Evolutionary conservation across 805 yeast species (phyloP).

Genomic region (Candida parachauliodes): DNA sequence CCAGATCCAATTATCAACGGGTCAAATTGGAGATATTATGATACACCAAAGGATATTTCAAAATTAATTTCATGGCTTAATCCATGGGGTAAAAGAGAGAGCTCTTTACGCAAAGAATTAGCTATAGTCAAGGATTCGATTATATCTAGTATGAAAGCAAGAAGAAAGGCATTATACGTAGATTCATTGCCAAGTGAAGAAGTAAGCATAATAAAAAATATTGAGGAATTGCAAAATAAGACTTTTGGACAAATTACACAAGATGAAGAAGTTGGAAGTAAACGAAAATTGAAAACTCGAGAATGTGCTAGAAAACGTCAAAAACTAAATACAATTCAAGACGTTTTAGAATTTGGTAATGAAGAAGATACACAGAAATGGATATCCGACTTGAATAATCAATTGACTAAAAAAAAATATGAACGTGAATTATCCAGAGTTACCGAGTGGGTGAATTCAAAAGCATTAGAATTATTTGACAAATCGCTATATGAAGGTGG

Average conservation of each 20-base stretch:
- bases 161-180: slow-evolving; percentile 51
- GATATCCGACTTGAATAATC: slow-evolving; percentile 23
- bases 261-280: slow-evolving; percentile 23
- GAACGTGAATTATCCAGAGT: slow-evolving; percentile 46
- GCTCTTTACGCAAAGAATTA: slow-evolving; percentile 60
- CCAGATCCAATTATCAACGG: slow-evolving; percentile 52
- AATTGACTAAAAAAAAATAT: slow-evolving; percentile 28
- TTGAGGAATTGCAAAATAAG: slow-evolving; percentile 28
- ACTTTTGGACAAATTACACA: slow-evolving; percentile 19
- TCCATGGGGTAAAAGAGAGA: slow-evolving; percentile 73
- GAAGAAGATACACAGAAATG: slow-evolving; percentile 22
- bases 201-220: slow-evolving; percentile 33
- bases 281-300: slow-evolving; percentile 28
- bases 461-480: slow-evolving; percentile 50
- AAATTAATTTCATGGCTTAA: slow-evolving; percentile 62
- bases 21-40: slow-evolving; percentile 69
- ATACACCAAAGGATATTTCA: slow-evolving; percentile 55
- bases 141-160: slow-evolving; percentile 50
- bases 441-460: slow-evolving; percentile 59
- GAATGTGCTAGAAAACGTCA: slow-evolving; percentile 34
- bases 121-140: slow-evolving; percentile 50
- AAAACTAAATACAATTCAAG: slow-evolving; percentile 25
- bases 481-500: slow-evolving; percentile 57
- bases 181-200: slow-evolving; percentile 35
- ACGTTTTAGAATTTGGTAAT: slow-evolving; percentile 25